Evolutionary conservation across 2,329 filamentous ascomycete genomes (phyloP).

Genomic region (Cadophora sp.): DNA sequence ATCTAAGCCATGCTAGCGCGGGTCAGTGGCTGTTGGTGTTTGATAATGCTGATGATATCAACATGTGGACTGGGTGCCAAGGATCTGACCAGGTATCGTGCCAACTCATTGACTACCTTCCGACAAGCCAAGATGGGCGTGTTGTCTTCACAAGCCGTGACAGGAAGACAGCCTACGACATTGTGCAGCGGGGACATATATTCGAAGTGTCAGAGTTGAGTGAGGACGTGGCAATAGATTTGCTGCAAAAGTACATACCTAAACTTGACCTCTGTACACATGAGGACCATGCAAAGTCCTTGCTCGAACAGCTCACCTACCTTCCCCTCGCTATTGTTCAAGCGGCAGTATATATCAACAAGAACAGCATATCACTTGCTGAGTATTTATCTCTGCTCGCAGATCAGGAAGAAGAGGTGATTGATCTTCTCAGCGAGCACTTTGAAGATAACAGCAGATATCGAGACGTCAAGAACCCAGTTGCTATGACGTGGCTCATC

Average conservation of each 20-base stretch:
- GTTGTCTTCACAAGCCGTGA: conserved; percentile 51
- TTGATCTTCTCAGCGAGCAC: conserved; percentile 46
- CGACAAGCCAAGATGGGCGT: conserved; percentile 44
- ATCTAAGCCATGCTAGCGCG: conserved; percentile 31
- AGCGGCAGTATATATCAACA: conserved; percentile 46
- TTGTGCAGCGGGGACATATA: conserved; percentile 38
- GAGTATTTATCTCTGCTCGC: conserved; percentile 48
- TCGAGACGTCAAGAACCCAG: conserved; percentile 45
- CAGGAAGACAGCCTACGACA: conserved; percentile 42
- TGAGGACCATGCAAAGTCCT: conserved; percentile 26
- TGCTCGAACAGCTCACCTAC: conserved; percentile 47
- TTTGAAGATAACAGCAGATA: conserved; percentile 48
- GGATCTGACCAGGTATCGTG: conserved; percentile 5
- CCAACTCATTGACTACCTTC: conserved; percentile 45
- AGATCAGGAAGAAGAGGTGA: conserved; percentile 43
- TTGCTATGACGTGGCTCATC: conserved; percentile 41
- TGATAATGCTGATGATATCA: conserved; percentile 50
- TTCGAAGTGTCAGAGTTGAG: conserved; percentile 46
- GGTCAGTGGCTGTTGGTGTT: conserved; percentile 51
- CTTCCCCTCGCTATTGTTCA: conserved; percentile 52
- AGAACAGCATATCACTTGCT: conserved; percentile 38
- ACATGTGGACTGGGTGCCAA: conserved; percentile 36
- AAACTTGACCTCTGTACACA: conserved; percentile 20
- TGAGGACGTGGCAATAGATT: conserved; percentile 38
- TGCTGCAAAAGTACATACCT: conserved; percentile 42